phyloP scores from a whole-genome alignment of 129 eudicot genomes.

The Dittrichia graveolens region DNA sequence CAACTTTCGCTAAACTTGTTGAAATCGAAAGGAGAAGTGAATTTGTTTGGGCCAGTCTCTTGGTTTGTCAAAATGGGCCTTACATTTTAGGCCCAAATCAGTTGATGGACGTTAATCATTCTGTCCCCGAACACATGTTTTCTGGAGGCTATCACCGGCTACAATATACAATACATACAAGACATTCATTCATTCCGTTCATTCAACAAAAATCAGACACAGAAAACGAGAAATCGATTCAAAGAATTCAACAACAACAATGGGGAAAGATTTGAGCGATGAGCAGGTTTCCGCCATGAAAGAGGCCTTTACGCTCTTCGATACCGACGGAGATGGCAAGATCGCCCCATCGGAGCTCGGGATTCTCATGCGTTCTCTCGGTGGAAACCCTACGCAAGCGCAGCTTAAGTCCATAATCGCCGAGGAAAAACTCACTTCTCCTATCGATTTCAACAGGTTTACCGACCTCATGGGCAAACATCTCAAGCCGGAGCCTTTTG shows the following conservation, averaged over 20 bases:
- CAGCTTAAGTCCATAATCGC: constrained; percentile 64
- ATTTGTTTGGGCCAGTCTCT: constrained; percentile 9
- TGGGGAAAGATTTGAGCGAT: constrained; percentile 64
- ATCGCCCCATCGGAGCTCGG: constrained; percentile 80
- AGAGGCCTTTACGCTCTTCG: constrained; percentile 89
- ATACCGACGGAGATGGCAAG: constrained; percentile 92
- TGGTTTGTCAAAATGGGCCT: neutral
- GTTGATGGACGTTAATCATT: constrained; percentile 19
- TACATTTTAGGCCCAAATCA: constrained; percentile 16
- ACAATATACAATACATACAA: neutral
- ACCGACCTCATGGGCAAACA: constrained; percentile 68
- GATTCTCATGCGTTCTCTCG: constrained; percentile 76
- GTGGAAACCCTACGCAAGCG: constrained; percentile 83
- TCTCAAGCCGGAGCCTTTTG: constrained; percentile 81
- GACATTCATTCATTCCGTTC: constrained; percentile 15
- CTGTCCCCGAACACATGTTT: constrained; percentile 7
- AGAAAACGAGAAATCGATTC: constrained; percentile 15
- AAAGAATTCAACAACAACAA: constrained; percentile 18
- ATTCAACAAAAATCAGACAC: constrained; percentile 15
- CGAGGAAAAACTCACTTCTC: constrained; percentile 56
- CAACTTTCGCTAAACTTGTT: no score
- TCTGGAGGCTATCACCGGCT: constrained; percentile 5
- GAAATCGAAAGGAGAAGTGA: no score
- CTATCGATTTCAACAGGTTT: constrained; percentile 67
- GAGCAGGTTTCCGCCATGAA: constrained; percentile 73